Evolutionary conservation across 2,329 filamentous ascomycete species (phyloP).

Genomic region (Penicillium sp.): DNA sequence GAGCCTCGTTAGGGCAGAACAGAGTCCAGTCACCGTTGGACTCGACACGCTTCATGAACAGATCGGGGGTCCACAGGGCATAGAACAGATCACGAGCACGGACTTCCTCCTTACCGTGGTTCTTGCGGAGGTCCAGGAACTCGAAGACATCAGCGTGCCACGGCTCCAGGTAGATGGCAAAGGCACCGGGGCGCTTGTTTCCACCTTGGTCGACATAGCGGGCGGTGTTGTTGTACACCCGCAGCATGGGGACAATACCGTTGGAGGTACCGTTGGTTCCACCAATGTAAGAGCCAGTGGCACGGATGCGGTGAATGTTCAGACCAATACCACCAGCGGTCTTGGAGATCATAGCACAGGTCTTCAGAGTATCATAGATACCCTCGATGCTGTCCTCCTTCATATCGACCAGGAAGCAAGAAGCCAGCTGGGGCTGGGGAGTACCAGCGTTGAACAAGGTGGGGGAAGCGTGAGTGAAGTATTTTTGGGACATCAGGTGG

Average conservation of each 20-base stretch:
- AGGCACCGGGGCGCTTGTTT: constrained; percentile 98
- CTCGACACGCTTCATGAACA: constrained; percentile 99
- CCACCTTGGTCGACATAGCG: constrained; percentile 98
- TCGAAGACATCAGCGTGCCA: constrained; percentile 98
- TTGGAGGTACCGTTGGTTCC: constrained; percentile 99
- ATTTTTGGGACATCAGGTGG: constrained; percentile 98
- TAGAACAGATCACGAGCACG: constrained; percentile 97
- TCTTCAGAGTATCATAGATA: constrained; percentile 99
- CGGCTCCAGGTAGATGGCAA: constrained; percentile 98
- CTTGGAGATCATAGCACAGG: constrained; percentile 99
- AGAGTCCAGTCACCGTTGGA: constrained; percentile 96
- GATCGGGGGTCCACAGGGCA: constrained; percentile 95
- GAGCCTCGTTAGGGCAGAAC: constrained; percentile 97
- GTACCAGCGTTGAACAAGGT: constrained; percentile 98
- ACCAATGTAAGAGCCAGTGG: constrained; percentile 96
- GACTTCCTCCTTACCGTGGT: constrained; percentile 98
- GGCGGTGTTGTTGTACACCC: constrained; percentile 99
- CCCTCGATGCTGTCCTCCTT: constrained; percentile 99
- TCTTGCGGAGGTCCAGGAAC: constrained; percentile 97
- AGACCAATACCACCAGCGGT: constrained; percentile 97
- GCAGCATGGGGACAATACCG: constrained; percentile 95
- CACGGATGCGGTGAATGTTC: constrained; percentile 94
- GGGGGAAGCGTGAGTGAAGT: constrained; percentile 96
- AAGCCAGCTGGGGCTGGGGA: constrained; percentile 90
- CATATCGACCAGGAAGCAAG: constrained; percentile 99